Evolutionary conservation across 2,329 filamentous ascomycete genomes (phyloP).

Genomic region (Alternaria solani): DNA sequence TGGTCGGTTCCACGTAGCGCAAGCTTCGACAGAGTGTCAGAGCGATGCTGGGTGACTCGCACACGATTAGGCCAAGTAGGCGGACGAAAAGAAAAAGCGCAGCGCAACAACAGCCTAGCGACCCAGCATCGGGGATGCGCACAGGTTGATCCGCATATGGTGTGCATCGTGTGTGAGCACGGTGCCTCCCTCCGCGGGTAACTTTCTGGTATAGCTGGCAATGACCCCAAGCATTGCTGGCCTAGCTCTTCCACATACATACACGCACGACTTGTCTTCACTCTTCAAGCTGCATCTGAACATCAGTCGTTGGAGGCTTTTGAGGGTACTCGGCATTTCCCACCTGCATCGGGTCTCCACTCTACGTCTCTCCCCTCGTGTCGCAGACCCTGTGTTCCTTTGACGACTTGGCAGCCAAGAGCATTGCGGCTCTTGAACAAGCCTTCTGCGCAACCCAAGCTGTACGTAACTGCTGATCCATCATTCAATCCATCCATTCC

Average conservation of each 20-base stretch:
- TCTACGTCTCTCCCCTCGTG: conserved; percentile 1
- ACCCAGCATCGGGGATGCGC: not conserved
- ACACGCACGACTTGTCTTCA: not conserved
- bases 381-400: conserved; percentile 24
- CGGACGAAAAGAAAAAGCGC: not conserved
- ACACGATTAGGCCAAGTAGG: not conserved
- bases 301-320: not conserved
- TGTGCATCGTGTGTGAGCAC: conserved; percentile 5
- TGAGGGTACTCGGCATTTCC: not conserved
- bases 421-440: conserved; percentile 33
- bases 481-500: conserved; percentile 13
- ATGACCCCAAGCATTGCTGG: conserved; percentile 1
- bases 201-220: conserved; percentile 14
- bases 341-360: not conserved
- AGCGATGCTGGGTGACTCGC: not conserved
- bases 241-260: not conserved
- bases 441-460: conserved; percentile 32
- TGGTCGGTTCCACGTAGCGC: not conserved
- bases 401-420: conserved; percentile 41
- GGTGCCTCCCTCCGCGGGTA: conserved; percentile 12
- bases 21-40: not conserved
- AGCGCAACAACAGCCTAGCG: conserved; percentile 1
- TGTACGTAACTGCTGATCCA: conserved; percentile 36
- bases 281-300: not conserved
- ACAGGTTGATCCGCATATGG: not conserved